Evolutionary conservation across 257 asterid species (phyloP).

Genomic region (Schizonepeta tenuifolia): DNA sequence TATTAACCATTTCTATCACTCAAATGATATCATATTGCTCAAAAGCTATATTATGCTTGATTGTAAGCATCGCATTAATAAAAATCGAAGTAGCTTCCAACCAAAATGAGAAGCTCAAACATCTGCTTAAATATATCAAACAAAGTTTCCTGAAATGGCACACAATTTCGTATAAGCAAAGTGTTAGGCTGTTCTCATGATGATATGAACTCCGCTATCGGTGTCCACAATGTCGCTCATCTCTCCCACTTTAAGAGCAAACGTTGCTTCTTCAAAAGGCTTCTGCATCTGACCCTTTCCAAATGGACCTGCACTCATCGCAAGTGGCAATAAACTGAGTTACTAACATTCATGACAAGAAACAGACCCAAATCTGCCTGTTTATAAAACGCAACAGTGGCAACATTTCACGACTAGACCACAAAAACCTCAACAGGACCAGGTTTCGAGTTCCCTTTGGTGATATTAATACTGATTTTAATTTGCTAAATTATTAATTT

Average conservation of each 20-base stretch:
- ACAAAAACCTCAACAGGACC: background rate
- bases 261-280: constrained; percentile 83
- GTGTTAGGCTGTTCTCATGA: constrained; percentile 63
- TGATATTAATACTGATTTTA: background rate
- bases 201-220: constrained; percentile 92
- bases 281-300: constrained; percentile 94
- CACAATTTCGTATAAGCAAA: background rate
- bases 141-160: background rate
- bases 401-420: background rate
- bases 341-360: background rate
- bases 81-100: background rate
- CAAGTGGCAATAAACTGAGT: constrained; percentile 7
- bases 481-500: background rate
- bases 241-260: constrained; percentile 72
- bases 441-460: background rate
- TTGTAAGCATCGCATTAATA: background rate
- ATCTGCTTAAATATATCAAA: constrained; percentile 14
- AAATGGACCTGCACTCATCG: constrained; percentile 57
- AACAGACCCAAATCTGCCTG: background rate
- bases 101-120: background rate
- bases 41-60: background rate
- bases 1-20: background rate
- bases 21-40: background rate
- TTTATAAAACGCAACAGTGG: background rate
- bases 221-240: constrained; percentile 83